Conservation (phyloP, 2,329 filamentous ascomycete genomes). For the Trichoderma afroharzianum region DNA sequence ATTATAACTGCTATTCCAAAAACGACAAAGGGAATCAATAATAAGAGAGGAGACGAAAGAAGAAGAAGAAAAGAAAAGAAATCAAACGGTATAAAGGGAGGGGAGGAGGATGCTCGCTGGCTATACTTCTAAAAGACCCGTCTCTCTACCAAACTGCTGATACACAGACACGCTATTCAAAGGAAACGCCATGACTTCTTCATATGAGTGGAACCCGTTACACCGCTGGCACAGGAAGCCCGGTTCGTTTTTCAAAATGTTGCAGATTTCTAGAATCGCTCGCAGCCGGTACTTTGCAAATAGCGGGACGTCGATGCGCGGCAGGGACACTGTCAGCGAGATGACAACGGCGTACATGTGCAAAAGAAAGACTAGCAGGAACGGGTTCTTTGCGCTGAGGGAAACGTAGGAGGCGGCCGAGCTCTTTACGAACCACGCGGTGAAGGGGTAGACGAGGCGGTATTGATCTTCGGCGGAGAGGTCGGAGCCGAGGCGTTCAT, state of each 20-base stretch:
- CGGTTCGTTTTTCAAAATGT: neutral
- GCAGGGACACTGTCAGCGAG: neutral
- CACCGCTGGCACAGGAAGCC: constrained; percentile 4
- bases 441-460: constrained; percentile 6
- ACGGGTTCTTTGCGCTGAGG: constrained; percentile 6
- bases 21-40: neutral
- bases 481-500: constrained; percentile 4
- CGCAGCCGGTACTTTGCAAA: constrained; percentile 3
- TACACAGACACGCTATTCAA: constrained; percentile 1
- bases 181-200: neutral
- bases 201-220: neutral
- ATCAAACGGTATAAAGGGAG: neutral
- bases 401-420: neutral
- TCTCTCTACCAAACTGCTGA: constrained; percentile 1
- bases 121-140: neutral
- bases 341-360: constrained; percentile 6
- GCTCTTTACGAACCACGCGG: constrained; percentile 8
- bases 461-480: constrained; percentile 5
- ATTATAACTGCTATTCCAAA: neutral
- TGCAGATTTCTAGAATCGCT: neutral
- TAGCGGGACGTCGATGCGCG: neutral
- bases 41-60: neutral
- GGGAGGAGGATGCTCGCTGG: neutral
- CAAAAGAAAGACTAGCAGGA: neutral
- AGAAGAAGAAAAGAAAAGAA: neutral